Percentiles rank a stretch among this genome's conserved stretches.
Conservation (phyloP, 108 stramenopile species). For the Seminavis robusta region DNA sequence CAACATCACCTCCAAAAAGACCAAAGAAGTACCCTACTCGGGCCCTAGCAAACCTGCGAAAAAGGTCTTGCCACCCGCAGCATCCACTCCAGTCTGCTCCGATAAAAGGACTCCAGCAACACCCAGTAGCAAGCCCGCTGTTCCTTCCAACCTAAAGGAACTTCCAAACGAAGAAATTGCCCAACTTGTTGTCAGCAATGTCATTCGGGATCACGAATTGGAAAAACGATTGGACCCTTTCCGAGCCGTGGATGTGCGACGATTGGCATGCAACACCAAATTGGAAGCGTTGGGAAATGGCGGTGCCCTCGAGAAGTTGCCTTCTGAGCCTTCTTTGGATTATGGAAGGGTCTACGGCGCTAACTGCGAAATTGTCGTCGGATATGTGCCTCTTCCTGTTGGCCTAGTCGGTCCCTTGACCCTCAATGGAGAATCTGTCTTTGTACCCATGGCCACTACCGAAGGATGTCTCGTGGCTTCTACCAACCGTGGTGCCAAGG, state of each 20-base stretch:
- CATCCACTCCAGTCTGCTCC: constrained; percentile 69
- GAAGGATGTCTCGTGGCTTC: constrained; percentile 96
- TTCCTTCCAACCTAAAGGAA: constrained; percentile 41
- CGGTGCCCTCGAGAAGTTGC: constrained; percentile 57
- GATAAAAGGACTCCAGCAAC: constrained; percentile 61
- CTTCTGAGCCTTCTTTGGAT: constrained; percentile 71
- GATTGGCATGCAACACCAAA: constrained; percentile 65
- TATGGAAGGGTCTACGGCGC: constrained; percentile 91
- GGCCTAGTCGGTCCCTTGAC: constrained; percentile 94
- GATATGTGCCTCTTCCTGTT: constrained; percentile 95
- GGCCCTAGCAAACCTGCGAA: no score
- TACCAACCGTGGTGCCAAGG: constrained; percentile 97
- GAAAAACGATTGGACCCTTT: constrained; percentile 89
- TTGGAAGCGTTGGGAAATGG: constrained; percentile 46
- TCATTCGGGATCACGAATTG: constrained; percentile 94
- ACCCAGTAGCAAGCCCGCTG: constrained; percentile 5
- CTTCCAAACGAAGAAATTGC: constrained; percentile 69
- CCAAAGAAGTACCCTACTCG: no score
- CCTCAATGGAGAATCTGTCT: constrained; percentile 84
- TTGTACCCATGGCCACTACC: constrained; percentile 98
- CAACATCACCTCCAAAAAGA: no score
- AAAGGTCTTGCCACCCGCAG: no score
- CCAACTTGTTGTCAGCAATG: constrained; percentile 63
- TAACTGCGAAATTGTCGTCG: constrained; percentile 98
- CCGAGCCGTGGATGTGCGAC: constrained; percentile 91